Conservation (phyloP, 768 basidiomycete species). For the Naganishia vaughanmartiniae region DNA sequence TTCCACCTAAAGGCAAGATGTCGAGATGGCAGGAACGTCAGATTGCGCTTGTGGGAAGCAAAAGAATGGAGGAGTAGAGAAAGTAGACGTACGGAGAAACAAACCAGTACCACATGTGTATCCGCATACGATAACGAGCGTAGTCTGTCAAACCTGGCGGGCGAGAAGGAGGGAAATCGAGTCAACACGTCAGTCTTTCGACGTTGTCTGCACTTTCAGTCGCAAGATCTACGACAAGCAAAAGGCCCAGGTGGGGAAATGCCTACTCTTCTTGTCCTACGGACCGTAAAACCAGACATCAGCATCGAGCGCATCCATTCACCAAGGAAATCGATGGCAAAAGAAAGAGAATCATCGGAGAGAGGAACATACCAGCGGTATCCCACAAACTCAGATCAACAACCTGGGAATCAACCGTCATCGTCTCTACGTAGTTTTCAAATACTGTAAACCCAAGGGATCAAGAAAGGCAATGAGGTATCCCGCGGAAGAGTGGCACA, state of each 20-base stretch:
- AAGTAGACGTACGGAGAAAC: slow-evolving; percentile 69
- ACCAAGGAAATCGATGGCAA: too few species aligned
- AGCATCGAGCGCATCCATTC: too few species aligned
- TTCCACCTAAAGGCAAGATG: slow-evolving; percentile 61
- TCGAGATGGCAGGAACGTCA: background rate
- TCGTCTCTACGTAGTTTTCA: slow-evolving; percentile 92
- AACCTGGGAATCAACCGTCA: slow-evolving; percentile 77
- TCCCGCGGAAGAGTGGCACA: background rate
- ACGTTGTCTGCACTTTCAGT: background rate
- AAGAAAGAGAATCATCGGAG: background rate
- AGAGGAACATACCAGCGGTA: slow-evolving; percentile 63
- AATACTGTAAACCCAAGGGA: slow-evolving; percentile 79
- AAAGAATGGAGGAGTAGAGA: slow-evolving; percentile 38
- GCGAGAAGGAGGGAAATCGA: background rate
- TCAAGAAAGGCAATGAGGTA: slow-evolving; percentile 54
- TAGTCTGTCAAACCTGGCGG: slow-evolving; percentile 69
- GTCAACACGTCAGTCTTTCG: background rate
- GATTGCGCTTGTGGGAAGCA: background rate
- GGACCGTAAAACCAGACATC: too few species aligned
- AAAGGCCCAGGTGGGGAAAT: too few species aligned
- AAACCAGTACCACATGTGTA: slow-evolving; percentile 92
- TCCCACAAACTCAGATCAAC: slow-evolving; percentile 96
- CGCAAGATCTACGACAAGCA: too few species aligned
- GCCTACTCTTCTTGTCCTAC: slow-evolving; percentile 56
- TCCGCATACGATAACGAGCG: slow-evolving; percentile 94